Evolutionary conservation across 768 basidiomycete genomes (phyloP).

Genomic region (Wakefieldia striispora): DNA sequence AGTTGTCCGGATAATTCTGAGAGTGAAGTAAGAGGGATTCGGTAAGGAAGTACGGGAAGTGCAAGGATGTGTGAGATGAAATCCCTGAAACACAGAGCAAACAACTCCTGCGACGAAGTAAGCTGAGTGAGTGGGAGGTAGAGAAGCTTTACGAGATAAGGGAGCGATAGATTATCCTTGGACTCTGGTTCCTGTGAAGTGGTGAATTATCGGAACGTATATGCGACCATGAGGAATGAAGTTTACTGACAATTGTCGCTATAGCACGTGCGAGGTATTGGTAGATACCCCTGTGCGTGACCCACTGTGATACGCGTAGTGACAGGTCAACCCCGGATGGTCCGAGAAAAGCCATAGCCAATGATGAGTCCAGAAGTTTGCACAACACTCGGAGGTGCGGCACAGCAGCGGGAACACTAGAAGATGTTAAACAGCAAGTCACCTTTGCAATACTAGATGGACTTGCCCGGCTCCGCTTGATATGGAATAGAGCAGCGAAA

Average conservation of each 20-base stretch:
- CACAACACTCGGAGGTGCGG: constrained; percentile 52
- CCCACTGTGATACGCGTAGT: constrained; percentile 40
- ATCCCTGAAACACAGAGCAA: constrained; percentile 34
- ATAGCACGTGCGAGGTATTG: constrained; percentile 17
- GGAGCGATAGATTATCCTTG: constrained; percentile 41
- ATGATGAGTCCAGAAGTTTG: constrained; percentile 38
- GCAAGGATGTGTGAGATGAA: constrained; percentile 60
- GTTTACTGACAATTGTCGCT: constrained; percentile 46
- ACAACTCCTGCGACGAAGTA: constrained; percentile 33
- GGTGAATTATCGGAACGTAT: background rate
- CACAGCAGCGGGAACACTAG: constrained; percentile 48
- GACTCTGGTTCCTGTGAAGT: constrained; percentile 50
- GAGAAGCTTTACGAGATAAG: constrained; percentile 28
- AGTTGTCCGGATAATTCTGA: constrained; percentile 63
- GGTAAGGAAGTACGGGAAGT: constrained; percentile 77
- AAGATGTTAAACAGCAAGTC: background rate
- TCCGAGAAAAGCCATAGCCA: constrained; percentile 18
- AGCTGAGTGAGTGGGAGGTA: constrained; percentile 21
- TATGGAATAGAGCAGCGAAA: constrained; percentile 52
- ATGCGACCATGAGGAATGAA: background rate
- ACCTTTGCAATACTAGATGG: background rate
- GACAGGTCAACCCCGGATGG: constrained; percentile 32
- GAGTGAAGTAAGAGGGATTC: constrained; percentile 59
- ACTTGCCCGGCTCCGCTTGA: constrained; percentile 52
- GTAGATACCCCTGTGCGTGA: constrained; percentile 50